phyloP scores from a whole-genome alignment of 129 eudicot genomes.

The Flaveria trinervia region DNA sequence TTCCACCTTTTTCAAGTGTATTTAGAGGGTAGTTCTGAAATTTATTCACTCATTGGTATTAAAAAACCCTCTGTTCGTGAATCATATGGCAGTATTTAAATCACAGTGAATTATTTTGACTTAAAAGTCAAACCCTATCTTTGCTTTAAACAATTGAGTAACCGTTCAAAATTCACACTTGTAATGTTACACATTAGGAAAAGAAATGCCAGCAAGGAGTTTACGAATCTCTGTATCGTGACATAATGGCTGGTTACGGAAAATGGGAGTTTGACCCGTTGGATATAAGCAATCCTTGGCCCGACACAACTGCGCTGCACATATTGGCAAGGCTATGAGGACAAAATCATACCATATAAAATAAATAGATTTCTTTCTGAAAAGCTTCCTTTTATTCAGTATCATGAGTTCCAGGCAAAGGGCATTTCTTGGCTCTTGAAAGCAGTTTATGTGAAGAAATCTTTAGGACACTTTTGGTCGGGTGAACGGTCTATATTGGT shows the following conservation, averaged over 20 bases:
- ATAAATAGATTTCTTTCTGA: constrained; percentile 46
- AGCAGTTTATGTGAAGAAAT: constrained; percentile 46
- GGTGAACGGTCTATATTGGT: constrained; percentile 25
- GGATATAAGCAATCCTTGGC: constrained; percentile 59
- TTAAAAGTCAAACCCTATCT: background rate
- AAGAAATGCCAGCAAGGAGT: constrained; percentile 60
- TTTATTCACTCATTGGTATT: background rate
- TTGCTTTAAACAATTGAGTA: background rate
- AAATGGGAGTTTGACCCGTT: constrained; percentile 75
- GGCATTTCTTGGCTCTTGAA: constrained; percentile 47
- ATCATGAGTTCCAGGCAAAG: constrained; percentile 63
- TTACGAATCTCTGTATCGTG: constrained; percentile 59
- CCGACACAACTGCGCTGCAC: constrained; percentile 58
- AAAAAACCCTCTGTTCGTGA: background rate
- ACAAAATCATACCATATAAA: constrained; percentile 48
- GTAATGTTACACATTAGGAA: constrained; percentile 38
- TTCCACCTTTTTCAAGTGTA: background rate
- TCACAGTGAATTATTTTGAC: background rate
- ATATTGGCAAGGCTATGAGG: constrained; percentile 71
- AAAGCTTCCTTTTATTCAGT: constrained; percentile 59
- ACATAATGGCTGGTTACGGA: constrained; percentile 52
- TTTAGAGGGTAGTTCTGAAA: background rate
- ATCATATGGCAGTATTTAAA: background rate
- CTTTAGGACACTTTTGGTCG: constrained; percentile 46
- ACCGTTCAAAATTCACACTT: background rate